Evolutionary conservation across 2,329 filamentous ascomycete genomes (phyloP).

Genomic region (Cladosporium sp.): DNA sequence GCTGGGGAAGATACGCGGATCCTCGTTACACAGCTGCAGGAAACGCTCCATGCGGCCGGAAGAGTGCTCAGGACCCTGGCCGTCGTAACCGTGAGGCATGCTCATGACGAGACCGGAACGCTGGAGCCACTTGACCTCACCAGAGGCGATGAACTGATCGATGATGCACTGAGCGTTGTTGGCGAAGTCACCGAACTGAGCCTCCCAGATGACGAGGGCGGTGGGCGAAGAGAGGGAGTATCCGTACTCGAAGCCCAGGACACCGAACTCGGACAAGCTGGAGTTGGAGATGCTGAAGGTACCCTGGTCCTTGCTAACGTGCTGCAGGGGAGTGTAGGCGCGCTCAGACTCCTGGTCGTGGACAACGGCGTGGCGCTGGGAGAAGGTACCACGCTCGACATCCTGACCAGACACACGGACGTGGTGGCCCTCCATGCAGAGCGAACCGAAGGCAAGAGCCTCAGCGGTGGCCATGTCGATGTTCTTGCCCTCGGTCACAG

Average conservation of each 20-base stretch:
- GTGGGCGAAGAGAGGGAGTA: slow-evolving; percentile 97
- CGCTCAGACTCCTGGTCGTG: slow-evolving; percentile 94
- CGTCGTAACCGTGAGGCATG: slow-evolving; percentile 94
- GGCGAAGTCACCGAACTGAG: slow-evolving; percentile 98
- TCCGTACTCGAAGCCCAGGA: slow-evolving; percentile 94
- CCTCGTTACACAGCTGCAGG: slow-evolving; percentile 94
- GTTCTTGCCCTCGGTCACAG: slow-evolving; percentile 81
- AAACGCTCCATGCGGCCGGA: slow-evolving; percentile 96
- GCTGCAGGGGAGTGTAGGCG: slow-evolving; percentile 86
- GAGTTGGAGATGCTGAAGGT: slow-evolving; percentile 98
- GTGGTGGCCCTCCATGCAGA: slow-evolving; percentile 90
- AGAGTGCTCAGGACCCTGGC: slow-evolving; percentile 96
- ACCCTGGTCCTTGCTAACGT: slow-evolving; percentile 84
- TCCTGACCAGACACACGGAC: slow-evolving; percentile 97
- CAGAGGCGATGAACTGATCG: slow-evolving; percentile 96
- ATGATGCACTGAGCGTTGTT: slow-evolving; percentile 99
- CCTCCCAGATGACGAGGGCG: slow-evolving; percentile 98
- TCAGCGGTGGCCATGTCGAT: slow-evolving; percentile 98
- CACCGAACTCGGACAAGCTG: slow-evolving; percentile 67
- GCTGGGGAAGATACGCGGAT: slow-evolving; percentile 85
- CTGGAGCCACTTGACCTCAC: slow-evolving; percentile 98
- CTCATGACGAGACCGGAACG: slow-evolving; percentile 94
- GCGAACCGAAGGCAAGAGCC: slow-evolving; percentile 85
- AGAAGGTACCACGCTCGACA: slow-evolving; percentile 98
- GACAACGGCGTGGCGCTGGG: slow-evolving; percentile 92